Percentiles rank a stretch among this genome's conserved stretches.
Conservation (phyloP, 768 basidiomycete species). For the Collybia sordida region DNA sequence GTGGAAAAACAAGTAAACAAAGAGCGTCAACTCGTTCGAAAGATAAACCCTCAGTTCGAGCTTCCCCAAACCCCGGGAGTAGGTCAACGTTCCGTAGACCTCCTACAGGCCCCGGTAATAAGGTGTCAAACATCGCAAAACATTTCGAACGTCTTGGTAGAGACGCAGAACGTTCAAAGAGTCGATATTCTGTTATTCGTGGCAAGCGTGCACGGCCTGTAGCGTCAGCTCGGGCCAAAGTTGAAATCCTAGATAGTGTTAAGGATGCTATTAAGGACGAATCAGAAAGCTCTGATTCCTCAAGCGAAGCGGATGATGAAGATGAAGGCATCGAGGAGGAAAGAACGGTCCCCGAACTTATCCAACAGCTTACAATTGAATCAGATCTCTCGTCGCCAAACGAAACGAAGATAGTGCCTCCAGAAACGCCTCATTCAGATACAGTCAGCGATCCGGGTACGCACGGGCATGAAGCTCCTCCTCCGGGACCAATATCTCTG, state of each 20-base stretch:
- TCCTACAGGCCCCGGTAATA: conserved; percentile 49
- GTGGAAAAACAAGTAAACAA: conserved; percentile 35
- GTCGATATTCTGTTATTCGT: conserved; percentile 83
- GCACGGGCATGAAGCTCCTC: conserved; percentile 16
- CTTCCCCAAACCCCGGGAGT: conserved; percentile 35
- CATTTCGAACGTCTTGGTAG: conserved; percentile 86
- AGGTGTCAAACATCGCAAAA: conserved; percentile 85
- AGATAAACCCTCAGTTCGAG: conserved; percentile 44
- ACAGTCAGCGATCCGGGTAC: conserved; percentile 9
- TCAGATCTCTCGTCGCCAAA: conserved; percentile 22
- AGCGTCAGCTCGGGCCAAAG: conserved; percentile 82
- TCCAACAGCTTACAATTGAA: conserved; percentile 25
- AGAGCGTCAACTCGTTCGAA: conserved; percentile 35
- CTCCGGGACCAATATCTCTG: conserved; percentile 35
- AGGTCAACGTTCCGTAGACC: conserved; percentile 60
- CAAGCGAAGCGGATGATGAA: conserved; percentile 56
- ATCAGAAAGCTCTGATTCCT: conserved; percentile 70
- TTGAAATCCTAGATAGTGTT: conserved; percentile 85
- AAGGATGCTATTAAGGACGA: conserved; percentile 89
- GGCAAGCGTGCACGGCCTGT: conserved; percentile 89
- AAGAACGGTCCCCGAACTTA: conserved; percentile 21
- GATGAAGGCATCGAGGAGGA: conserved; percentile 50
- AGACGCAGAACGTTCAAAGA: conserved; percentile 72
- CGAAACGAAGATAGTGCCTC: conserved; percentile 23
- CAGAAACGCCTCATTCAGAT: conserved; percentile 13